Conservation (phyloP, 371 early-diverging fungal species). For the Modicella reniformis region DNA sequence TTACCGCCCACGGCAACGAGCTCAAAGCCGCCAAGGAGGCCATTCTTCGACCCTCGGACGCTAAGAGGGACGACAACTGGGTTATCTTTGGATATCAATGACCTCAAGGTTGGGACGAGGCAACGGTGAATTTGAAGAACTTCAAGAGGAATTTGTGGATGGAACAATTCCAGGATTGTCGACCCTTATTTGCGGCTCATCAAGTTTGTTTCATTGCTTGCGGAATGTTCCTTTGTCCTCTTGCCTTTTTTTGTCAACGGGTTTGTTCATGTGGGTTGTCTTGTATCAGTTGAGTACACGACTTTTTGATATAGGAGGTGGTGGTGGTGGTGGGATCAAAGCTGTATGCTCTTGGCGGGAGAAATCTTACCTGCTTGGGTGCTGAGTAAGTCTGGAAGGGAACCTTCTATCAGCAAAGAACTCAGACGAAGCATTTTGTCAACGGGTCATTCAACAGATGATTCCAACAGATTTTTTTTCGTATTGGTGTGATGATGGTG, state of each 20-base stretch:
- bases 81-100: slow-evolving; percentile 83
- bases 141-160: slow-evolving; percentile 90
- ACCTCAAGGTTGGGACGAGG: slow-evolving; percentile 82
- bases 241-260: background rate
- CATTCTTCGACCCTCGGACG: slow-evolving; percentile 62
- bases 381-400: too few relatives aligned
- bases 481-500: slow-evolving; percentile 87
- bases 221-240: slow-evolving; percentile 59
- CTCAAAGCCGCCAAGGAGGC: slow-evolving; percentile 72
- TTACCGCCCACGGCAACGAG: slow-evolving; percentile 69
- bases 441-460: background rate
- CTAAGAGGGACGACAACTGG: slow-evolving; percentile 70
- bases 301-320: too few relatives aligned
- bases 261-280: background rate
- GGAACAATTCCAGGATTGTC: slow-evolving; percentile 82
- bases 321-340: too few relatives aligned
- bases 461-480: background rate
- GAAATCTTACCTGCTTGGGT: too few relatives aligned
- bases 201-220: slow-evolving; percentile 93
- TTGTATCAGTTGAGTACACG: too few relatives aligned
- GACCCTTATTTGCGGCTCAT: slow-evolving; percentile 89
- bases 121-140: slow-evolving; percentile 85
- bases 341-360: too few relatives aligned
- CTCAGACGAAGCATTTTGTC: background rate
- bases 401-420: background rate